Percentiles rank a stretch among this genome's conserved stretches.
phyloP scores from a whole-genome alignment of 2,329 filamentous ascomycete genomes.

The Xylaria multiplex region DNA sequence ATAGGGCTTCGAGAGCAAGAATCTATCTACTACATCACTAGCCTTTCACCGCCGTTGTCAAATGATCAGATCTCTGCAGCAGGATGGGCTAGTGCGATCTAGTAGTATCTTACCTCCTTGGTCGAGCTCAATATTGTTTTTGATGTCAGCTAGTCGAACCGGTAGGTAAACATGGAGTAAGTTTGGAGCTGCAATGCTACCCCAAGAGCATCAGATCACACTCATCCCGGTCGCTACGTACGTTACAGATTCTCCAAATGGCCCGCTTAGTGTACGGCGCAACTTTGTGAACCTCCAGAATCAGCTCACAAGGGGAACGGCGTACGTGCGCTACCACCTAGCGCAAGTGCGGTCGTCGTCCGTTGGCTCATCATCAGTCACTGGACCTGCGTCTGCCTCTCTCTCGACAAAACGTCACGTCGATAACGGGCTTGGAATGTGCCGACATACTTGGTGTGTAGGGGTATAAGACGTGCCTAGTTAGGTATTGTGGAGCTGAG shows the following conservation, averaged over 20 bases:
- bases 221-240: slow-evolving; percentile 36
- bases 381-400: no score
- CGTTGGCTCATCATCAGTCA: no score
- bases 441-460: no score
- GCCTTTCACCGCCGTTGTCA: slow-evolving; percentile 22
- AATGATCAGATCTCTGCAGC: slow-evolving; percentile 25
- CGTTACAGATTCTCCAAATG: slow-evolving; percentile 43
- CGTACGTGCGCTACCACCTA: no score
- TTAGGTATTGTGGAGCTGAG: no score
- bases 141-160: slow-evolving; percentile 33
- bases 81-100: slow-evolving; percentile 27
- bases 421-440: no score
- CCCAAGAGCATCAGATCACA: slow-evolving; percentile 38
- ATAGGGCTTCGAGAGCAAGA: not conserved
- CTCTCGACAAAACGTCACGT: no score
- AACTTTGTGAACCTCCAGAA: no score
- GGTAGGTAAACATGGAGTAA: slow-evolving; percentile 36
- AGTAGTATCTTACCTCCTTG: slow-evolving; percentile 20
- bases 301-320: no score
- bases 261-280: slow-evolving; percentile 21
- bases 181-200: slow-evolving; percentile 42
- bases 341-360: no score
- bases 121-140: slow-evolving; percentile 25
- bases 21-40: not conserved
- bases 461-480: no score